Evolutionary conservation across 257 asterid genomes (phyloP), one percentile per base, ranked within the genome.

Genomic region (Nicotiana attenuata): DNA sequence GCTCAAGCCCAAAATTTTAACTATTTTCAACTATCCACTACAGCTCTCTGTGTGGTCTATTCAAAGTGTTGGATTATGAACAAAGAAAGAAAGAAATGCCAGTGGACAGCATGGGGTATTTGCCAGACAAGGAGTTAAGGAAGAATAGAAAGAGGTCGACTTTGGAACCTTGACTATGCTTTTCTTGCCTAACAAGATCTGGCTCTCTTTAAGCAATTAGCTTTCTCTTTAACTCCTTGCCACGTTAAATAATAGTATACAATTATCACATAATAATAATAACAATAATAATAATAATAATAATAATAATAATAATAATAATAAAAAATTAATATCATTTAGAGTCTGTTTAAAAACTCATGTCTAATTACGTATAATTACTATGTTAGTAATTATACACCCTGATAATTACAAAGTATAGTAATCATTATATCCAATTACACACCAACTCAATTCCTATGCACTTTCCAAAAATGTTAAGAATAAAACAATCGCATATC

Each of bases 101-200:
- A 47, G 79, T 22, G 33, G 33, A 31, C 33, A 31, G 61, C 10
- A 73, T 73, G 1, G 0, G 31, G 11, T 71, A 71, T 73, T 73
- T 73, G 38, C 41, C 79, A 47, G 79, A 73, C 79, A 47, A 73
- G 16, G 57, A 73, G 9, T 73, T 47, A 24, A 24, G 38, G 38
- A 47, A 73, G 22, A 22, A 22, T 47, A 45, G 24, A 71, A 73
- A 47, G 79, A 50, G 41, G 24, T 50, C 16, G 56, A 73, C 38
- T 13, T 24, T 47, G 41, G 63, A 73, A 47, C 41, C n/a, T 73
- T 73, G 3, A 24, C 24, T 24, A 14, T 88, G 92, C 91, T 88
- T 92, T 89, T 89, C 89, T 89, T 91, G 82, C 88, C 82, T 85
- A 64, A 24, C 84, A 84, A 89, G 87, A 85, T 86, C 89, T 71